Evolutionary conservation across 805 yeast species (phyloP).

Genomic region (Barnettozyma populi): DNA sequence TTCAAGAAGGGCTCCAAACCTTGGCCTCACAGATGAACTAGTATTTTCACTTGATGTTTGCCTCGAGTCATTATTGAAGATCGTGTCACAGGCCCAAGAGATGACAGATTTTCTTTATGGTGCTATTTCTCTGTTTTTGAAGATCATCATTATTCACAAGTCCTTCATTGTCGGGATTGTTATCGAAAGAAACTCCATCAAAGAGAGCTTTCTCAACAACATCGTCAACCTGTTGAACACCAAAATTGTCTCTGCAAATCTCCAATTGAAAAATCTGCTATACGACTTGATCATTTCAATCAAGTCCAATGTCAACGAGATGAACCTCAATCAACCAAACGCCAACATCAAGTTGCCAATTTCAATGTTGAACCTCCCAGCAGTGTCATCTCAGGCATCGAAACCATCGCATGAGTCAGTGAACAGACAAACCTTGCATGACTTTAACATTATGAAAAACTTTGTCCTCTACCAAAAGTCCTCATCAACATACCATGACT

Average conservation of each 20-base stretch:
- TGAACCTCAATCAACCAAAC: conserved; percentile 24
- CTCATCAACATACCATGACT: conserved; percentile 28
- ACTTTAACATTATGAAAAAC: conserved; percentile 15
- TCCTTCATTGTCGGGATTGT: conserved; percentile 42
- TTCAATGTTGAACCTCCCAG: conserved; percentile 21
- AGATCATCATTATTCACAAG: conserved; percentile 56
- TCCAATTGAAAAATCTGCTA: conserved; percentile 48
- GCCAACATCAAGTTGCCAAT: conserved; percentile 22
- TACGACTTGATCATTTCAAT: conserved; percentile 55
- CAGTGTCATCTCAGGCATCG: conserved; percentile 13
- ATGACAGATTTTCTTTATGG: conserved; percentile 11
- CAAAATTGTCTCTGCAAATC: conserved; percentile 36
- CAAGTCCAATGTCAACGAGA: conserved; percentile 32
- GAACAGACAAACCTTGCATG: conserved; percentile 19
- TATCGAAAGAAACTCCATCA: conserved; percentile 35
- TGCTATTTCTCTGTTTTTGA: conserved; percentile 43
- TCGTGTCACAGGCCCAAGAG: conserved; percentile 17
- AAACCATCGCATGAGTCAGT: neutral
- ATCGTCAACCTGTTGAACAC: conserved; percentile 42
- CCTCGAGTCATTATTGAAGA: conserved; percentile 31
- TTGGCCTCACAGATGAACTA: conserved; percentile 29
- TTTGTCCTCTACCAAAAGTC: conserved; percentile 26
- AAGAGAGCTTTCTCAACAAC: conserved; percentile 42
- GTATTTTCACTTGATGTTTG: conserved; percentile 37
- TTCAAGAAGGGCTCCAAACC: conserved; percentile 14